Evolutionary conservation across 768 basidiomycete species (phyloP), one percentile per base, ranked within the genome.

Genomic region (Royoungia palumana): DNA sequence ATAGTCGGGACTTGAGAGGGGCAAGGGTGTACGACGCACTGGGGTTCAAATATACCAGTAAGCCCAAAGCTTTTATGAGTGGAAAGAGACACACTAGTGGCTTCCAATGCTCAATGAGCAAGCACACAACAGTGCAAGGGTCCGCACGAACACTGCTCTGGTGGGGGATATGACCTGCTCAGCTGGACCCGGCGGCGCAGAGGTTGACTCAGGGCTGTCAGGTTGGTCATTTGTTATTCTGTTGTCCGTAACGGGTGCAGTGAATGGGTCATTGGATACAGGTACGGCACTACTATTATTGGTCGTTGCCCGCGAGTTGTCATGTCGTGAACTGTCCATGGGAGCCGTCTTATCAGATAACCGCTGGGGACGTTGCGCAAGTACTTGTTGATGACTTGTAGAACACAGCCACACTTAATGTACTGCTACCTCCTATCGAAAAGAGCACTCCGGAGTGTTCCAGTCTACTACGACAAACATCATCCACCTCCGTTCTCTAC

Each of bases 11-110:
- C 68, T 92, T 91, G 49, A 92, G 70, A 10, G 89, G 90, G 0
- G 86, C 87, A 3, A 94, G 76, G 6, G 87, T 80, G 58, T 91
- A 84, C 3, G 78, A 76, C 14, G 82, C 85, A 62, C 87, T 90
- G 51, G 32, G 14, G 32, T 9, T 16, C 40, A 11, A 30, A 25
- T 9, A n/a, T n/a, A n/a, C n/a, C n/a, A n/a, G 41, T 56, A 14
- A 55, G 48, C 7, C 44, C 12, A 14, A 30, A 11, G n/a, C 17
- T 38, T 41, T 47, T 13, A 32, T 16, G 22, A 42, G 40, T 16
- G 8, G 41, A 27, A 25, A 40, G 13, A 44, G 30, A 68, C 79
- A 38, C 59, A 87, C 86, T 86, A 89, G 62, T 89, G 87, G 53
- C 84, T 85, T 28, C 87, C 88, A 30, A 90, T 69, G 58, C 85